Evolutionary conservation across 202 grass and related monocot genomes (phyloP), one percentile per base, ranked within the genome.

Genomic region (Bolboschoenoplectus hybrid): DNA sequence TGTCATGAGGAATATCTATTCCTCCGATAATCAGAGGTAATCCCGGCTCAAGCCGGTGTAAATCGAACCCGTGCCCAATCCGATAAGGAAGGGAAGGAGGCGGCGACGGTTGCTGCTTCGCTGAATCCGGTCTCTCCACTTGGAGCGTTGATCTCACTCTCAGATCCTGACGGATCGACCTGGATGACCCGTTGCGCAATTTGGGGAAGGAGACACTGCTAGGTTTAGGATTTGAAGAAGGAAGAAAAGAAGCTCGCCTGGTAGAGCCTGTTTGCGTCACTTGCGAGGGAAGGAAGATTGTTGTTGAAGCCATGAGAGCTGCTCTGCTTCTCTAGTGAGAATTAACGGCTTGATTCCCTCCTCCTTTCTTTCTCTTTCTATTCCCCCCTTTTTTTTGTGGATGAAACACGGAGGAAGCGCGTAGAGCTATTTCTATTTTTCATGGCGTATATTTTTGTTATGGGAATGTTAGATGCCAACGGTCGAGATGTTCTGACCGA

Each of bases 1-100:
- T 90, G 82, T 99, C 97, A 87, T 99, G 97, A 62, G 97, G 97
- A 85, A 99, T 90, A 89, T 81, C 82, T 58, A 99, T 84, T 75
- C 97, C 97, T 6, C 97, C 97, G 69, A 99, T 99, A 85, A 99
- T 99, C 83, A 99, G 90, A 26, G 93, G 92, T 70, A 99, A 87
- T 36, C 55, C 85, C 34, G 93, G 97, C 82, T 99, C 97, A 62
- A 99, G 97, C 81, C 97, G 93, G 87, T 99, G 97, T 82, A 99
- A 93, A 88, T 99, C 97, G 76, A 99, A 99, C 3, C 97, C 97
- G 70, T 99, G 97, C 4, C 93, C 97, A 0, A 99, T 90, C 56
- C 97, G 90, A 82, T 91, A 97, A 67, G 97, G 97, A 65, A 94
- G 93, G 51, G 90, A 90, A 10, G 97, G 97, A 20, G 89, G 89